Evolutionary conservation across 2,329 filamentous ascomycete genomes (phyloP), one percentile per base, ranked within the genome.

Genomic region (Botrytis fragariae): DNA sequence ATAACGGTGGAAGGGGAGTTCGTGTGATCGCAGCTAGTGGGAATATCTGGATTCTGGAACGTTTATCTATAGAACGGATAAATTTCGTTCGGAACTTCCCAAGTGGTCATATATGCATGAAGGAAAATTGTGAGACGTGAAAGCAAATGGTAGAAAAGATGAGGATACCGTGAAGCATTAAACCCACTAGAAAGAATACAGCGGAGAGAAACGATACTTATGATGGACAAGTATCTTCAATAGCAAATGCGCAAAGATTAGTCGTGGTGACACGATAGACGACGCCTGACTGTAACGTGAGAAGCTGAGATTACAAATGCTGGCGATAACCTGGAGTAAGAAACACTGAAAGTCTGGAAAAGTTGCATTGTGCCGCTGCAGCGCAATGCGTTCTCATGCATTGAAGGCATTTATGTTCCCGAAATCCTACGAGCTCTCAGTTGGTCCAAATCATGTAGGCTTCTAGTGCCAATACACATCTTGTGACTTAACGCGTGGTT

Each of bases 1-100:
- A 68, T 68, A 68, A 57, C 51, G 37, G 37, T 57, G 10, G 72
- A 75, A 76, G 72, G 65, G 73, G 73, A 64, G 61, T 72, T 57
- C 70, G 69, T 70, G 74, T 60, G 39, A 70, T 71, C 51, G 51
- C n/a, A 29, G 51, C 44, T 44, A 25, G 29, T 63, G n/a, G 51
- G 37, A 35, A 44, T 45, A 35, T 25, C 68, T 68, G 45, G 45
- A 68, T 39, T 57, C n/a, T 57, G 51, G n/a, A 57, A 57, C 44
- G 45, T 68, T 48, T 68, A 68, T 54, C 45, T 54, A 29, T 29
- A 42, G 57, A 71, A 51, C 44, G 25, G 32, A 32, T 18, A 39
- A 59, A 42, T 64, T 63, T 64, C 32, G 59, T 64, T 51, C 48
- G 32, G 59, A 45, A 65, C 25, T 71, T 64, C 63, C 32, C 42